Conservation (phyloP, 441 rosid species). For the Omphalea diandra region DNA sequence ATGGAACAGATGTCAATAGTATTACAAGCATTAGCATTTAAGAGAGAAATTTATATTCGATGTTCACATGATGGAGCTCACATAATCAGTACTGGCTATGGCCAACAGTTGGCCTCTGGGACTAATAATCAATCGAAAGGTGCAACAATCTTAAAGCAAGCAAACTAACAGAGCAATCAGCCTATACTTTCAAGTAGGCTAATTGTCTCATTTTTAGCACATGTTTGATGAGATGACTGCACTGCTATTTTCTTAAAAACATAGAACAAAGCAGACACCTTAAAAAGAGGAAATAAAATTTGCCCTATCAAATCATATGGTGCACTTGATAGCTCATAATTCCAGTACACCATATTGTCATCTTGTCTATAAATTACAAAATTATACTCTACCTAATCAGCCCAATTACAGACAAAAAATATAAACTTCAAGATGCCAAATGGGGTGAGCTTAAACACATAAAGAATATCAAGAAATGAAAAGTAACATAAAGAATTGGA, state of each 20-base stretch:
- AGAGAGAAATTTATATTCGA: neutral
- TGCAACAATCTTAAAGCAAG: neutral
- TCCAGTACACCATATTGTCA: neutral
- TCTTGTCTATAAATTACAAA: neutral
- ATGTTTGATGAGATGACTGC: neutral
- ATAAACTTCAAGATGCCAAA: too few species aligned
- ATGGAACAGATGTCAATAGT: constrained; percentile 7
- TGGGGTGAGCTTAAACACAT: too few species aligned
- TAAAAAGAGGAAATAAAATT: neutral
- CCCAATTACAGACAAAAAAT: neutral
- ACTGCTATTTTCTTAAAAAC: neutral
- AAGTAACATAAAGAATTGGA: neutral
- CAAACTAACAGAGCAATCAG: neutral
- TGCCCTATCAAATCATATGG: neutral
- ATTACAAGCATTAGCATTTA: neutral
- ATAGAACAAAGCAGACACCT: neutral
- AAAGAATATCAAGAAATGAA: neutral
- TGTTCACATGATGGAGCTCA: neutral
- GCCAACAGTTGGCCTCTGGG: neutral
- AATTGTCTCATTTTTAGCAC: neutral
- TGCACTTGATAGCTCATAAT: neutral
- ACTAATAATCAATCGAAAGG: neutral
- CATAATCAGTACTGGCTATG: neutral
- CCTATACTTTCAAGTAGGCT: neutral
- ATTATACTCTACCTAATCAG: neutral